Percentiles rank a stretch among this genome's conserved stretches.
phyloP scores from a whole-genome alignment of 2,329 filamentous ascomycete species.

The Apiospora koreana region DNA sequence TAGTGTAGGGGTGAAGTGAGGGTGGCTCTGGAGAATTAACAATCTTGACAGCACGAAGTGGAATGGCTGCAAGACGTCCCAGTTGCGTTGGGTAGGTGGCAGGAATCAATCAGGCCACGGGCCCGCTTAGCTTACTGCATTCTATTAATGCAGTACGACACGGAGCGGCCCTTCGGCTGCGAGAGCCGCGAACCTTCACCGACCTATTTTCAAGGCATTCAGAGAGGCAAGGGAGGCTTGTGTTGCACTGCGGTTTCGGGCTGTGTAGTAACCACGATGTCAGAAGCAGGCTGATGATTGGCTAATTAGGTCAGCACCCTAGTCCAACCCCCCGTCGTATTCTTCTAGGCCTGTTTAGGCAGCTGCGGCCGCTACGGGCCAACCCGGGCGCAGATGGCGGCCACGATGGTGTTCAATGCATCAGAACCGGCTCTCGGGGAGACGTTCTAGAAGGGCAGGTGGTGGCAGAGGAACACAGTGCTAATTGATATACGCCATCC shows the following conservation, averaged over 20 bases:
- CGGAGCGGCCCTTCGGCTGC: neutral
- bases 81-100: neutral
- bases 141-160: neutral
- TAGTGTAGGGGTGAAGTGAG: too few species aligned
- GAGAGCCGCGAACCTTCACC: neutral
- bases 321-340: neutral
- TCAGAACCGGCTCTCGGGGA: neutral
- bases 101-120: neutral
- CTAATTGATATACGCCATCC: neutral
- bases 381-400: neutral
- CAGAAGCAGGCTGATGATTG: neutral
- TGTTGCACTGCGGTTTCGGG: neutral
- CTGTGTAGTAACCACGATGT: neutral
- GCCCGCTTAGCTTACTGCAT: too few species aligned
- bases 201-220: neutral
- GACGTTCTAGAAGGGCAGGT: neutral
- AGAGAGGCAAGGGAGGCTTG: neutral
- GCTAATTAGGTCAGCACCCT: neutral
- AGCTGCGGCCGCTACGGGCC: neutral
- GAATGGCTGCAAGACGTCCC: neutral
- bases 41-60: neutral
- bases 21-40: neutral
- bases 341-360: neutral
- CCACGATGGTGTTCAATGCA: neutral
- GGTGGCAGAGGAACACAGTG: neutral